Percentiles rank a stretch among this genome's conserved stretches.
phyloP scores from a whole-genome alignment of 73 alveolate genomes.

The Paramecium pentaurelia region DNA sequence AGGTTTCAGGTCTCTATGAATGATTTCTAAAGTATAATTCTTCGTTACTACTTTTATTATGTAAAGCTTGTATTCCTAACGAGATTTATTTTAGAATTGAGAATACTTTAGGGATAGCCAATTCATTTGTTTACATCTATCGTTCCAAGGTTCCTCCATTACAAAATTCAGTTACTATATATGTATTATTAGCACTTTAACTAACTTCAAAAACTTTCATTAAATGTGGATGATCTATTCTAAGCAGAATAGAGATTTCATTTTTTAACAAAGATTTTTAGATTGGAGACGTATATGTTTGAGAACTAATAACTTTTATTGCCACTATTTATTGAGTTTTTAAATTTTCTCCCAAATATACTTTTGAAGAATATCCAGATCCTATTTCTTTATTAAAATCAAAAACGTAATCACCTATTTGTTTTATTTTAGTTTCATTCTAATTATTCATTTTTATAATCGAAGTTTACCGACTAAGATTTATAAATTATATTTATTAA shows the following conservation, averaged over 20 bases:
- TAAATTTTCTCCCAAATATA: neutral
- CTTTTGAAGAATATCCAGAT: neutral
- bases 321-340: neutral
- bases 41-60: neutral
- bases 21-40: neutral
- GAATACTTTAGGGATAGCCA: neutral
- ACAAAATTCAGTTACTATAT: neutral
- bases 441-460: neutral
- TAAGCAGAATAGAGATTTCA: neutral
- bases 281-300: neutral
- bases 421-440: neutral
- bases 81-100: neutral
- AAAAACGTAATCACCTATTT: neutral
- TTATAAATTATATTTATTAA: neutral
- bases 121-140: neutral
- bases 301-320: neutral
- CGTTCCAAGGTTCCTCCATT: neutral
- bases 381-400: neutral
- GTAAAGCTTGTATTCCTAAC: neutral
- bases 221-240: neutral
- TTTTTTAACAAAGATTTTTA: neutral
- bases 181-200: slow-evolving; percentile 11
- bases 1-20: slow-evolving; percentile 20
- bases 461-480: neutral
- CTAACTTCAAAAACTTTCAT: slow-evolving; percentile 2